These are phyloP conservation scores for Apiospora kogelbergensis DNA, from an alignment of 2,329 filamentous ascomycete species.

Conservation along the genomic window DNA sequence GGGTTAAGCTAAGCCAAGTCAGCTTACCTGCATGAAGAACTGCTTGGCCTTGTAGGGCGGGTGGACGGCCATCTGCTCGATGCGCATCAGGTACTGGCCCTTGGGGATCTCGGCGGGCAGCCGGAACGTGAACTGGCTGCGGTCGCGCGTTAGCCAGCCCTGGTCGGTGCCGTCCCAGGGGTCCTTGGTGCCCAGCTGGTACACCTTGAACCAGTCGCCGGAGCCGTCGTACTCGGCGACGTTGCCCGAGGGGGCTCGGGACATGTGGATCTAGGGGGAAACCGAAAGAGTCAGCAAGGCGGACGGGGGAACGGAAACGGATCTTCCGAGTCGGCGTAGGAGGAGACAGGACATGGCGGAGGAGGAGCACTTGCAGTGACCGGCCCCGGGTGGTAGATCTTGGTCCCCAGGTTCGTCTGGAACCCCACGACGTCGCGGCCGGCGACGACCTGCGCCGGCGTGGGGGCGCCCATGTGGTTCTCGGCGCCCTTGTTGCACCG, in stretches of 20 bases:
- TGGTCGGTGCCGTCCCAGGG: constrained; percentile 8
- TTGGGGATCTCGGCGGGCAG: constrained; percentile 4
- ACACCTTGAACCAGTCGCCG: constrained; percentile 9
- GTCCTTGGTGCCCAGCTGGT: constrained; percentile 1
- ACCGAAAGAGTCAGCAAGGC: not conserved
- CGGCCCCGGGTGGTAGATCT: constrained; percentile 3
- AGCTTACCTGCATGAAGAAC: constrained; percentile 1
- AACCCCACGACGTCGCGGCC: not conserved
- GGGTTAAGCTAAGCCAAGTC: no score
- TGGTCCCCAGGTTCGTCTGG: not conserved
- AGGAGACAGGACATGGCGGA: not conserved
- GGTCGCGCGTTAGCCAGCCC: not conserved
- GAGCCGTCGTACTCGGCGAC: not conserved
- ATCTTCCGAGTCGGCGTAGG: no score
- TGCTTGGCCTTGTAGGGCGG: constrained; percentile 7
- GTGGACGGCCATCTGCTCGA: constrained; percentile 8
- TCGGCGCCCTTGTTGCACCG: constrained; percentile 8
- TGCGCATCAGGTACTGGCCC: constrained; percentile 8
- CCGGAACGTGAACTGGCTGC: not conserved
- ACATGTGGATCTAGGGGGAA: not conserved
- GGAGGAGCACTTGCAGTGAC: not conserved
- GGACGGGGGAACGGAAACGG: not conserved
- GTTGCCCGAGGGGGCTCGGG: not conserved
- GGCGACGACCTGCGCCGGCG: not conserved
- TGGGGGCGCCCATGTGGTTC: not conserved